These are phyloP conservation scores for Chaetomium sp. DNA, from an alignment of 2,329 filamentous ascomycete genomes.

Conservation along the genomic window DNA sequence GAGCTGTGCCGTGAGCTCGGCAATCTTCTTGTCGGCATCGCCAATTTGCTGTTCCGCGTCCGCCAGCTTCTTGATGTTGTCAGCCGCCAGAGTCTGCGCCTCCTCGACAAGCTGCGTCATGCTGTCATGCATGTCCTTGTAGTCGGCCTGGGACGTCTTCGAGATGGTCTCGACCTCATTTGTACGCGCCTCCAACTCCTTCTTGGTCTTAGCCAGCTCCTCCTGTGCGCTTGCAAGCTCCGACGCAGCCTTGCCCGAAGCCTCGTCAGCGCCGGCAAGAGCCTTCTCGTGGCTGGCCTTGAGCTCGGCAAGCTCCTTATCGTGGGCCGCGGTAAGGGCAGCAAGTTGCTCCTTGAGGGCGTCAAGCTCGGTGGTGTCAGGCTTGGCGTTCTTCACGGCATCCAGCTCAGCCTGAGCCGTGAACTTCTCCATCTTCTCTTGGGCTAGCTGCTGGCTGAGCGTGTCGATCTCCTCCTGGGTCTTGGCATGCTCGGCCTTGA, in stretches of 20 bases:
- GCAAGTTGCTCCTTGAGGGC: conserved; percentile 54
- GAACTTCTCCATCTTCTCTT: conserved; percentile 63
- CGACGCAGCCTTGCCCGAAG: conserved; percentile 43
- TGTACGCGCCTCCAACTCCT: conserved; percentile 57
- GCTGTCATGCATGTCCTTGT: conserved; percentile 64
- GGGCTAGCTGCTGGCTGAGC: conserved; percentile 57
- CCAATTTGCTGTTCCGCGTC: conserved; percentile 51
- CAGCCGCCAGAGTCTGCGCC: conserved; percentile 52
- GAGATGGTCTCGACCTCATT: conserved; percentile 53
- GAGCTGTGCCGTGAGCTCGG: conserved; percentile 56
- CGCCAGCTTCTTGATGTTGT: conserved; percentile 37
- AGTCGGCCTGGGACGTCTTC: conserved; percentile 62
- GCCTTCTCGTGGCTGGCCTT: conserved; percentile 43
- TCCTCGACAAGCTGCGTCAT: conserved; percentile 64
- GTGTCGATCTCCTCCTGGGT: conserved; percentile 50
- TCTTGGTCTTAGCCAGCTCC: conserved; percentile 52
- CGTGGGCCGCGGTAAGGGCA: conserved; percentile 50
- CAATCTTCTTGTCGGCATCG: conserved; percentile 52
- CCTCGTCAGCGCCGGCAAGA: conserved; percentile 40
- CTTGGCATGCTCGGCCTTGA: conserved; percentile 49
- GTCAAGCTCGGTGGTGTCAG: conserved; percentile 58
- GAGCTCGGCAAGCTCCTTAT: conserved; percentile 43
- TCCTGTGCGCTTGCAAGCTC: conserved; percentile 44
- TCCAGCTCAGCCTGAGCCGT: conserved; percentile 63
- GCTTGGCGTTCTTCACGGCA: conserved; percentile 56